Evolutionary conservation across 2,329 filamentous ascomycete genomes (phyloP).

Genomic region (Thielaviopsis ethacetica): DNA sequence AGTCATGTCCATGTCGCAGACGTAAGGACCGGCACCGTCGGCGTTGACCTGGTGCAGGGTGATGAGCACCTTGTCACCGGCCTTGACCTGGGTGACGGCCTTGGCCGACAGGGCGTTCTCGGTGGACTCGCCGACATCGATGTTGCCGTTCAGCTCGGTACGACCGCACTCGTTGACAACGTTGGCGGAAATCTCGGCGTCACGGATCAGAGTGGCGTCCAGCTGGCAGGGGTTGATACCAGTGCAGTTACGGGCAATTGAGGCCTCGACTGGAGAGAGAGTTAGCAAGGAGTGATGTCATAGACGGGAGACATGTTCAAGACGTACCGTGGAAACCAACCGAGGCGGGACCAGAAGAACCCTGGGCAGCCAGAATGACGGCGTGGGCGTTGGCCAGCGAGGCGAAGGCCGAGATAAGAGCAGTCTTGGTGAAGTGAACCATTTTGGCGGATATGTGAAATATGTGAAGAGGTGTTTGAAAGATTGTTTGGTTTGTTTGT

Average conservation of each 20-base stretch:
- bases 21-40: slow-evolving; percentile 37
- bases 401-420: slow-evolving; percentile 17
- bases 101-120: slow-evolving; percentile 31
- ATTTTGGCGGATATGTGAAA: slow-evolving; percentile 19
- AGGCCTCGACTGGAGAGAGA: slow-evolving; percentile 27
- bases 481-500: slow-evolving; percentile 10
- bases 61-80: slow-evolving; percentile 26
- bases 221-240: slow-evolving; percentile 49
- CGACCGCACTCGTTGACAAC: slow-evolving; percentile 45
- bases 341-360: slow-evolving; percentile 27
- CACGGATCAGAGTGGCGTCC: slow-evolving; percentile 46
- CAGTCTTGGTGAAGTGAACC: slow-evolving; percentile 20
- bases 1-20: slow-evolving; percentile 34
- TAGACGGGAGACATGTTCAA: background rate
- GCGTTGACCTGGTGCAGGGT: slow-evolving; percentile 38
- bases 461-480: slow-evolving; percentile 16
- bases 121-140: slow-evolving; percentile 41
- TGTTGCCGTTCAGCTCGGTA: slow-evolving; percentile 43
- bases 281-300: slow-evolving; percentile 3
- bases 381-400: slow-evolving; percentile 26
- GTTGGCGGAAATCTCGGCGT: slow-evolving; percentile 34
- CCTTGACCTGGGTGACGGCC: slow-evolving; percentile 32
- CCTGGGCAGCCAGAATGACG: slow-evolving; percentile 31
- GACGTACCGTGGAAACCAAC: slow-evolving; percentile 31
- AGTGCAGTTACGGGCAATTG: slow-evolving; percentile 45